These are phyloP conservation scores for Rosa persica DNA, from an alignment of 306 rosid genomes.

Conservation along the genomic window DNA sequence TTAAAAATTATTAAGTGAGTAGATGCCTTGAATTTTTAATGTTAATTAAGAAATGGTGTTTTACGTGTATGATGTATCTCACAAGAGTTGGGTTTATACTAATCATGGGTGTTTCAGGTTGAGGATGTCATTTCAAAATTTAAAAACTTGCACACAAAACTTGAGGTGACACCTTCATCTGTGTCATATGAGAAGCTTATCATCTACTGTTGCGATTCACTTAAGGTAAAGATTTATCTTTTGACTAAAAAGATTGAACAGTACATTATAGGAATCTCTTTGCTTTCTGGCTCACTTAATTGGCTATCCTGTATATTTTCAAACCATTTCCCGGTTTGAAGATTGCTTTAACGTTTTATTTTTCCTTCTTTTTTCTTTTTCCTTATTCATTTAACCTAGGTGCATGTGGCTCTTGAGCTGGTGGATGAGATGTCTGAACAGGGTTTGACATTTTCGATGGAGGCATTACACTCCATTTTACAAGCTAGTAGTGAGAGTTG, in stretches of 20 bases:
- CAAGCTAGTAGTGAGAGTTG: constrained; percentile 46
- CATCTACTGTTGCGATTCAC: constrained; percentile 52
- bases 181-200: constrained; percentile 69
- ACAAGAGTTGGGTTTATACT: background rate
- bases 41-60: background rate
- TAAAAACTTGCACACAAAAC: constrained; percentile 53
- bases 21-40: background rate
- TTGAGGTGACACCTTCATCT: constrained; percentile 62
- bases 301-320: background rate
- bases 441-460: constrained; percentile 48
- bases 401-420: constrained; percentile 63
- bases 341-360: constrained; percentile 3
- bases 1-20: background rate
- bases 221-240: constrained; percentile 50
- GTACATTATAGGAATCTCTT: constrained; percentile 6
- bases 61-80: background rate
- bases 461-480: constrained; percentile 50
- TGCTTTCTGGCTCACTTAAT: constrained; percentile 13
- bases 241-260: constrained; percentile 2
- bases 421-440: constrained; percentile 63
- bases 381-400: constrained; percentile 42
- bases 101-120: constrained; percentile 59
- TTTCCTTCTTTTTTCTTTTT: background rate
- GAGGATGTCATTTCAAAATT: constrained; percentile 61
- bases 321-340: background rate